phyloP scores from a whole-genome alignment of 106 monocot genomes.

The Platanthera zijinensis region DNA sequence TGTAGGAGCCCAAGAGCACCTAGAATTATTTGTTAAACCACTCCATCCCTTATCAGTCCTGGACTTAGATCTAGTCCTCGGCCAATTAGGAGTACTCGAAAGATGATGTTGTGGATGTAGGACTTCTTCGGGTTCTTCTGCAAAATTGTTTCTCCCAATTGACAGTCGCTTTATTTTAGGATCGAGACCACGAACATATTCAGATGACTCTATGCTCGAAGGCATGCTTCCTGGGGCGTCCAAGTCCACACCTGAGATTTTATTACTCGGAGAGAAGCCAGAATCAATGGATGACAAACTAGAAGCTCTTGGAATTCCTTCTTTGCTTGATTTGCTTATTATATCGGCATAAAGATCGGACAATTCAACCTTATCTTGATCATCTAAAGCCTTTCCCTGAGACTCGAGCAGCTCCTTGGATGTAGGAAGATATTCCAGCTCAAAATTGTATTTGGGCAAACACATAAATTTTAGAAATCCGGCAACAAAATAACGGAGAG shows the following conservation, averaged over 20 bases:
- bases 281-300: constrained; percentile 94
- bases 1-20: constrained; percentile 46
- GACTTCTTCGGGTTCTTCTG: constrained; percentile 72
- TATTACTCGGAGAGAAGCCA: constrained; percentile 58
- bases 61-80: constrained; percentile 76
- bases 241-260: constrained; percentile 42
- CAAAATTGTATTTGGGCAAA: constrained; percentile 82
- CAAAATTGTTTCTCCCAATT: constrained; percentile 57
- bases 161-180: constrained; percentile 75
- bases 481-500: constrained; percentile 86
- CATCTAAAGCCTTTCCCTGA: constrained; percentile 23
- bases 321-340: constrained; percentile 49
- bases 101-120: constrained; percentile 52
- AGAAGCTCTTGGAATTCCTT: constrained; percentile 67
- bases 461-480: constrained; percentile 84
- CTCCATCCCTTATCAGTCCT: constrained; percentile 56
- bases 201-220: constrained; percentile 73
- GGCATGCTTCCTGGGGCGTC: constrained; percentile 34
- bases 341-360: constrained; percentile 57
- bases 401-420: constrained; percentile 31
- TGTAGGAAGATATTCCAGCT: constrained; percentile 78
- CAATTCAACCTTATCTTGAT: constrained; percentile 32
- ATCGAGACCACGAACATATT: constrained; percentile 76
- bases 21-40: constrained; percentile 24
- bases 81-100: constrained; percentile 58